Evolutionary conservation across 495 filamentous ascomycete genomes (phyloP).

Genomic region (Talaromyces stipitatus): DNA sequence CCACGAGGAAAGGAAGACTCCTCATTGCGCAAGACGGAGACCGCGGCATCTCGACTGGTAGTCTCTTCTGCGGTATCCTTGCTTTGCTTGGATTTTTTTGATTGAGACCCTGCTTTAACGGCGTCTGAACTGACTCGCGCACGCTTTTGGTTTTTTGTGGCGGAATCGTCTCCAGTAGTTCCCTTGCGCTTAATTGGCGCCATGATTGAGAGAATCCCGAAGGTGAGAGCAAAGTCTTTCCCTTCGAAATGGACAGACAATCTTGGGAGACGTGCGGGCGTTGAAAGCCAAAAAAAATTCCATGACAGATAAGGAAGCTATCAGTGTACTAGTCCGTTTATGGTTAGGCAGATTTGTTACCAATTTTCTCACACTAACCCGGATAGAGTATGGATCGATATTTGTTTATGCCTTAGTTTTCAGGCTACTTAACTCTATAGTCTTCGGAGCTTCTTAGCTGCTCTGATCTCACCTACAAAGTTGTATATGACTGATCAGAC

Average conservation of each 20-base stretch:
- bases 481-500: too few relatives aligned
- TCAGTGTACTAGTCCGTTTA: neutral
- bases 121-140: conserved; percentile 32
- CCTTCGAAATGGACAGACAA: neutral
- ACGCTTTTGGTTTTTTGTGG: conserved; percentile 37
- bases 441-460: too few relatives aligned
- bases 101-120: conserved; percentile 13
- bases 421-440: too few relatives aligned
- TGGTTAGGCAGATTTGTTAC: neutral
- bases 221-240: neutral
- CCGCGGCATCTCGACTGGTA: conserved; percentile 18
- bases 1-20: conserved; percentile 88
- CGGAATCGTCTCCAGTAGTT: conserved; percentile 29
- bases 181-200: conserved; percentile 48
- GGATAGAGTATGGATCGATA: neutral
- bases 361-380: neutral
- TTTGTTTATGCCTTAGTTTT: neutral
- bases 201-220: conserved; percentile 22
- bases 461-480: too few relatives aligned
- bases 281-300: neutral
- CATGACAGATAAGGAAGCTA: conserved; percentile 4
- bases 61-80: conserved; percentile 16
- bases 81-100: conserved; percentile 19
- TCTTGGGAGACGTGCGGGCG: conserved; percentile 1
- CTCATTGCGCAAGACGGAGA: conserved; percentile 59